phyloP scores from a whole-genome alignment of 164 flowering plant genomes.

The Magnolia kwangsiensis region DNA sequence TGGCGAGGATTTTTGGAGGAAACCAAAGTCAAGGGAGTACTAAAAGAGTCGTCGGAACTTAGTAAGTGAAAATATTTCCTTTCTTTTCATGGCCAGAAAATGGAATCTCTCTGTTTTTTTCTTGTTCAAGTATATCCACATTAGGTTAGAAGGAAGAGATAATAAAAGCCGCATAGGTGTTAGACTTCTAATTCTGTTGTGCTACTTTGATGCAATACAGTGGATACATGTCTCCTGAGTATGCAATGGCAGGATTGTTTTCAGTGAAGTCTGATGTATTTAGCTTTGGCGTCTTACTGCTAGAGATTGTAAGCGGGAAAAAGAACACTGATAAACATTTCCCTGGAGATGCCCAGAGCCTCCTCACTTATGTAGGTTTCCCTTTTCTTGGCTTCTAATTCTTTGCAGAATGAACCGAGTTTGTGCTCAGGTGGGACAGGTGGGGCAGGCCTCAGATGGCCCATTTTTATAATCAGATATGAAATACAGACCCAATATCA shows the following conservation, averaged over 20 bases:
- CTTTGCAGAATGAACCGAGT: neutral
- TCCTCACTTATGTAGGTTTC: neutral
- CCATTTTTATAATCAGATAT: too few species aligned
- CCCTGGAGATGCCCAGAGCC: neutral
- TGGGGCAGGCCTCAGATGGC: too few species aligned
- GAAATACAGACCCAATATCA: too few species aligned
- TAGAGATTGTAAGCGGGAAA: constrained; percentile 15
- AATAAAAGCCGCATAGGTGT: too few species aligned
- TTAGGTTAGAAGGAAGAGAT: too few species aligned
- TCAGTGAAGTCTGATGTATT: constrained; percentile 13
- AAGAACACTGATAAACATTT: neutral
- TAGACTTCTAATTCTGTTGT: too few species aligned
- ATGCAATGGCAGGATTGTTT: constrained; percentile 7
- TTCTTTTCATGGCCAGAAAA: too few species aligned
- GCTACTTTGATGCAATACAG: neutral
- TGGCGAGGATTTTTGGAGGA: constrained; percentile 25
- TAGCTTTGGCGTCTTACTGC: constrained; percentile 11
- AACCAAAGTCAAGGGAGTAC: constrained; percentile 21
- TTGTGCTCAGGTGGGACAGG: too few species aligned
- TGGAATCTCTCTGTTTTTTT: neutral
- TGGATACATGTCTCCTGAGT: constrained; percentile 19
- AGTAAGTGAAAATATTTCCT: constrained; percentile 17
- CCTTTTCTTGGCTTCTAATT: neutral
- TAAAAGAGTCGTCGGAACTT: constrained; percentile 28
- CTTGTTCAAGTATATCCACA: neutral